Percentiles rank a stretch among this genome's conserved stretches.
Evolutionary conservation across 352 stramenopile species (phyloP).

Genomic region (Phytophthora constricta): DNA sequence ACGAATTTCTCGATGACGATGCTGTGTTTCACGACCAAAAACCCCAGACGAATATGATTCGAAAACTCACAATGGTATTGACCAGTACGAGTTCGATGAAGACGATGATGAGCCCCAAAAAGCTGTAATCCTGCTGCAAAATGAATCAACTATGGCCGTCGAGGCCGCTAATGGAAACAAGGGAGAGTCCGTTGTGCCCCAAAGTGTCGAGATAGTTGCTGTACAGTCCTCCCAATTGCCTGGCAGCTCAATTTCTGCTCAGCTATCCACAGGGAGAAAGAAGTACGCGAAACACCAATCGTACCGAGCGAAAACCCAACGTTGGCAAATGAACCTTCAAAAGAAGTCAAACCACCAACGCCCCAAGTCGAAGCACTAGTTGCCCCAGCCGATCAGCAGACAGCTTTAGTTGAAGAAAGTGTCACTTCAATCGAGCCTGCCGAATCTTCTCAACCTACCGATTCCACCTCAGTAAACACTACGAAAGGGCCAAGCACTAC

Average conservation of each 20-base stretch:
- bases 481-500: not conserved
- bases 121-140: not conserved
- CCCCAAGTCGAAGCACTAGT: not conserved
- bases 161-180: not conserved
- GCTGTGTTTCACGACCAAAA: not conserved
- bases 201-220: not conserved
- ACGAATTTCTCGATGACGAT: constrained; percentile 29
- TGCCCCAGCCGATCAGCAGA: no score
- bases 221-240: no score
- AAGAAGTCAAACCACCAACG: no score
- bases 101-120: constrained; percentile 5
- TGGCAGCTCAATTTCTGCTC: no score
- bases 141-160: no score
- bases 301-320: not conserved
- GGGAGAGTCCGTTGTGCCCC: not conserved
- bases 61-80: not conserved
- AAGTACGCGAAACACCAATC: no score
- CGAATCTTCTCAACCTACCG: no score
- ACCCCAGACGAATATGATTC: not conserved
- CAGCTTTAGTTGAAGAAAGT: no score
- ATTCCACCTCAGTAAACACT: not conserved
- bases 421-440: no score
- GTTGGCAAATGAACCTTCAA: not conserved
- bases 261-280: no score
- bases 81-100: constrained; percentile 16